These are phyloP conservation scores for Cladochytrium replicatum DNA, from an alignment of 192 early-diverging fungal species.

Conservation along the genomic window DNA sequence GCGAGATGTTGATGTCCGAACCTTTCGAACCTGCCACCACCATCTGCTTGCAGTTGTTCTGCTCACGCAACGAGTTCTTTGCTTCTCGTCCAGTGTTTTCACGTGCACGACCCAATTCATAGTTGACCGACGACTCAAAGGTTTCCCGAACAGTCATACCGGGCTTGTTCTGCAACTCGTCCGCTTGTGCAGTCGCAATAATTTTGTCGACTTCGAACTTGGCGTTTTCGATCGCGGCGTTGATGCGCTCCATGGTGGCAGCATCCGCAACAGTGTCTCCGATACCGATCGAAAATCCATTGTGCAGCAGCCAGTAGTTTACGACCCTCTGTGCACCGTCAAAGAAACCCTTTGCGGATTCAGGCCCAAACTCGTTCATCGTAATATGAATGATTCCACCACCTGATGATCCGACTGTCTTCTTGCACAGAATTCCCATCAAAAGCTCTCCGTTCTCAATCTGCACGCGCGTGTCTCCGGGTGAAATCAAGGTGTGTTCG, in stretches of 20 bases:
- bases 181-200: slow-evolving; percentile 72
- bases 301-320: slow-evolving; percentile 5
- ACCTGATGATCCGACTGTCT: slow-evolving; percentile 69
- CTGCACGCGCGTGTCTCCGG: slow-evolving; percentile 50
- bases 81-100: slow-evolving; percentile 84
- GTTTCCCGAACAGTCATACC: slow-evolving; percentile 90
- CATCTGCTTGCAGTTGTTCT: slow-evolving; percentile 85
- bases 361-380: slow-evolving; percentile 68
- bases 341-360: background rate
- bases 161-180: slow-evolving; percentile 71
- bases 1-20: slow-evolving; percentile 74
- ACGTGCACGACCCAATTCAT: slow-evolving; percentile 80
- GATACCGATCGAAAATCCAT: background rate
- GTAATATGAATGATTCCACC: slow-evolving; percentile 75
- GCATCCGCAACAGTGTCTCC: slow-evolving; percentile 70
- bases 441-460: slow-evolving; percentile 73
- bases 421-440: slow-evolving; percentile 78
- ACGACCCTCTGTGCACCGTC: background rate
- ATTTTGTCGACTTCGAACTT: slow-evolving; percentile 69
- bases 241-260: slow-evolving; percentile 67
- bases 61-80: slow-evolving; percentile 68
- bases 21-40: slow-evolving; percentile 81
- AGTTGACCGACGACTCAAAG: slow-evolving; percentile 82
- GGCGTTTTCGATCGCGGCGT: slow-evolving; percentile 60
- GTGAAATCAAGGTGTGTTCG: slow-evolving; percentile 58